A percentile compares a stretch with the other conserved stretches of the same genome.
These are phyloP conservation scores for Gynostemma pentaphyllum DNA, from an alignment of 306 rosid species.

Conservation along the genomic window DNA sequence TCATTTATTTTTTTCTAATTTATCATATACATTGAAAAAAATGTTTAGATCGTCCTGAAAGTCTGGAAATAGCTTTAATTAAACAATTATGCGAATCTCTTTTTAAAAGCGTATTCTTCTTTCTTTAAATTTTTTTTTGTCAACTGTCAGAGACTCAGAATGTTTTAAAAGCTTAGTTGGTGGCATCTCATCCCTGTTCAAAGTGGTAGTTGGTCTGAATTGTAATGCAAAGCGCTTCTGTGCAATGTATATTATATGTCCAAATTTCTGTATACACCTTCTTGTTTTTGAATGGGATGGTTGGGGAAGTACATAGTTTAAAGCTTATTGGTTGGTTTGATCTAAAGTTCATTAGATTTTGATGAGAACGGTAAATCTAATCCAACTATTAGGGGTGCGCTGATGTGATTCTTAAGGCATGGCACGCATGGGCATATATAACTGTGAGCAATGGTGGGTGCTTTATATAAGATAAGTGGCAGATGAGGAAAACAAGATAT, in stretches of 20 bases:
- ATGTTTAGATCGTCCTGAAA: constrained; percentile 4
- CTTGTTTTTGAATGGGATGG: not conserved
- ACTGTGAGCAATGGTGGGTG: constrained; percentile 23
- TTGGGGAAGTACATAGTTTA: no score
- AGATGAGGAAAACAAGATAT: constrained; percentile 35
- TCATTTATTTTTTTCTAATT: constrained; percentile 10
- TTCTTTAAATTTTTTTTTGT: not conserved
- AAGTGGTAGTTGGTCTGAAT: constrained; percentile 8
- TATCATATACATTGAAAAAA: constrained; percentile 10
- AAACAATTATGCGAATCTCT: not conserved
- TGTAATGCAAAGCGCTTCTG: not conserved
- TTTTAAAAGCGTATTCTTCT: constrained; percentile 2
- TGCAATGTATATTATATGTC: not conserved
- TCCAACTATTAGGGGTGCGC: constrained; percentile 10
- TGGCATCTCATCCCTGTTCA: constrained; percentile 5
- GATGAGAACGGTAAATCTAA: not conserved
- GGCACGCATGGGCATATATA: constrained; percentile 23
- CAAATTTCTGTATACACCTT: not conserved
- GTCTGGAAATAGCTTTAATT: constrained; percentile 25
- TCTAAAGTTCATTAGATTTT: no score
- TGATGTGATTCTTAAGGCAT: constrained; percentile 25
- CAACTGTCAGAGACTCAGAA: constrained; percentile 16
- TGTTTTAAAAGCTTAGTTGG: constrained; percentile 15
- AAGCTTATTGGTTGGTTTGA: no score
- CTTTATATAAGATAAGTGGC: constrained; percentile 17